Base-by-base conservation (phyloP, 495 filamentous ascomycete species). In the Letharia lupina region DNA sequence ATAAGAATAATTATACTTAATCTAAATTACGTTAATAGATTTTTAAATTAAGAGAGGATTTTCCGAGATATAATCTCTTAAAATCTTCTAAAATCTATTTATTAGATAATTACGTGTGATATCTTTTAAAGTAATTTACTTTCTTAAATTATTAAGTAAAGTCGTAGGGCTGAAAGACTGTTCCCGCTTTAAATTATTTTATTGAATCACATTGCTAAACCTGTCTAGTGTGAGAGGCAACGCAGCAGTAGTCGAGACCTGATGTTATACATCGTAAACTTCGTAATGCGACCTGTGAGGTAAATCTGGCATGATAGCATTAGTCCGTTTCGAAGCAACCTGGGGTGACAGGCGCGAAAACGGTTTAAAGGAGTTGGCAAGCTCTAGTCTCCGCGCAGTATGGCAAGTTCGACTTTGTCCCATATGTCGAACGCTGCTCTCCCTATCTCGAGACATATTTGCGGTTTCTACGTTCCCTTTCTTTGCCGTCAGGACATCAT, bases 371-470 rank as follows among this genome's bases (percentile, higher is more conserved):
- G 47, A 50, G 47, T 50, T 11, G 47, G 47, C 47, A 50, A 50
- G 47, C 47, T 50, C 47, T 50, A 50, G 44, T 47, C 44, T 47
- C 8, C 15, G 44, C 18, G 44, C 44, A 47, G 8, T 47, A 47
- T 47, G 44, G 44, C 44, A 47, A 47, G 47, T 50, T 50, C 47
- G 8, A 50, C 23, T 50, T 23, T 50, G 47, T 23, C n/a, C 47
- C 47, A 23, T 23, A 50, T 50, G 47, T 50, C 47, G 47, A 50
- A 50, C n/a, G 47, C 47, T 50, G 20, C 47, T 50, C 47, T 50
- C 47, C 47, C 47, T 23, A 23, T 23, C 47, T 4, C 47, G 47
- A 23, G 47, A 50, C 47, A 50, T 50, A 50, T 50, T 50, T 50
- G 47, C 47, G 47, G n/a, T 50, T 50, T 50, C 7, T 28, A 2